Percentiles rank a stretch among this genome's conserved stretches.
phyloP scores from a whole-genome alignment of 495 filamentous ascomycete species.

The Penicillium macrosclerotiorum region DNA sequence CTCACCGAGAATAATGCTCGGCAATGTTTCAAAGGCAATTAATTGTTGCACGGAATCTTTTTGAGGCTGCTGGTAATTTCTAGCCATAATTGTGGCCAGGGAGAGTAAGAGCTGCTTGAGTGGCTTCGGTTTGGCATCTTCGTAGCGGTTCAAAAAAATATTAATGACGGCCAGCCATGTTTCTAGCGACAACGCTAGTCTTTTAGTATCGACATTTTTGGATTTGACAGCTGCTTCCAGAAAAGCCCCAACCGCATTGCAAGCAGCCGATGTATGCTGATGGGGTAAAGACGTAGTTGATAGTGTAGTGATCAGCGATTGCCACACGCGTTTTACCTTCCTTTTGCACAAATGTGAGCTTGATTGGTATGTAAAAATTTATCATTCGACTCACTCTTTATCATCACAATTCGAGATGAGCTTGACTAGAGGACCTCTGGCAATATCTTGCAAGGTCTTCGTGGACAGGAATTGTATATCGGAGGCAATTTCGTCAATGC shows the following conservation, averaged over 20 bases:
- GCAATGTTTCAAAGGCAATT: conserved; percentile 27
- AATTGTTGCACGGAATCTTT: conserved; percentile 17
- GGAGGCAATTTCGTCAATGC: conserved; percentile 38
- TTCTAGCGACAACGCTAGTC: conserved; percentile 45
- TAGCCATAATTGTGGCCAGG: conserved; percentile 50
- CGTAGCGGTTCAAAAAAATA: conserved; percentile 70
- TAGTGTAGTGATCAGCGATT: conserved; percentile 37
- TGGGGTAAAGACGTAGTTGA: conserved; percentile 37
- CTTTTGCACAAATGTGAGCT: conserved; percentile 24
- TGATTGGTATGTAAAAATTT: not conserved
- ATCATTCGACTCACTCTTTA: conserved; percentile 23
- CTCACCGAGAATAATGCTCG: conserved; percentile 40
- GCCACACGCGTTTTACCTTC: conserved; percentile 38
- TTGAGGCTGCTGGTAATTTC: conserved; percentile 40
- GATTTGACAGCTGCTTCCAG: conserved; percentile 45
- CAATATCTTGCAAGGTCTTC: conserved; percentile 35
- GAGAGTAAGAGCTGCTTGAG: conserved; percentile 70
- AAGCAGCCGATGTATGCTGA: conserved; percentile 41
- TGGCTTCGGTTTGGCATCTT: conserved; percentile 70
- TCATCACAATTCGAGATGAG: conserved; percentile 36
- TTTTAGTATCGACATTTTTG: conserved; percentile 25
- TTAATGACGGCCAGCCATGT: conserved; percentile 62
- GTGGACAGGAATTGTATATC: conserved; percentile 40
- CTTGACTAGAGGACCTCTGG: conserved; percentile 39
- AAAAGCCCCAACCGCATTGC: conserved; percentile 47